These are phyloP conservation scores for Oryza australiensis DNA, from an alignment of 176 grass and related monocot genomes.

Conservation along the genomic window DNA sequence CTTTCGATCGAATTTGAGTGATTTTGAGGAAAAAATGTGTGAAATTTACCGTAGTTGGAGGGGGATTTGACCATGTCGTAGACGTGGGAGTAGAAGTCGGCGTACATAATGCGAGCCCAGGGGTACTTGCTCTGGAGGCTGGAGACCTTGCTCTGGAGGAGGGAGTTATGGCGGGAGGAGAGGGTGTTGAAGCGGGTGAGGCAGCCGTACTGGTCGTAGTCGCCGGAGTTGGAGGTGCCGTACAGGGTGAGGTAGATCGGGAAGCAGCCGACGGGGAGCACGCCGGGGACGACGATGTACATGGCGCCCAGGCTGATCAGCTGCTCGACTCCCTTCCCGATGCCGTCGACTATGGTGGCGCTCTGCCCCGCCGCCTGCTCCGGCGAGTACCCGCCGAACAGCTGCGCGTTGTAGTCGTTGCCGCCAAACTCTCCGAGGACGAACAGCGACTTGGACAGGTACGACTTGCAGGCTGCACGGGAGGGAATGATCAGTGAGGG, in stretches of 20 bases:
- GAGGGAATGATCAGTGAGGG: not conserved
- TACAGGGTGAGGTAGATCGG: conserved; percentile 78
- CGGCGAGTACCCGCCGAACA: conserved; percentile 69
- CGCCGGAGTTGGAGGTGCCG: conserved; percentile 56
- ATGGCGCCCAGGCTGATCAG: conserved; percentile 59
- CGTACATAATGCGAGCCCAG: conserved; percentile 56
- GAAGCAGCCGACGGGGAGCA: conserved; percentile 81
- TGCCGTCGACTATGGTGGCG: conserved; percentile 50
- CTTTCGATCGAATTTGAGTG: no score
- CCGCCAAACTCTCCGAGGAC: conserved; percentile 84
- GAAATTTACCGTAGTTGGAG: conserved; percentile 56
- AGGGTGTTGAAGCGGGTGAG: conserved; percentile 73
- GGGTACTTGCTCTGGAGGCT: conserved; percentile 72
- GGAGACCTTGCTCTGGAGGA: conserved; percentile 51
- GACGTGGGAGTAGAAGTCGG: conserved; percentile 78
- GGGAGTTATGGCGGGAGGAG: conserved; percentile 63
- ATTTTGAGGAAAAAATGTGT: no score
- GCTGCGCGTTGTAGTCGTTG: conserved; percentile 89
- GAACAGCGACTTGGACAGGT: conserved; percentile 72
- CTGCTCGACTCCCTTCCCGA: conserved; percentile 73
- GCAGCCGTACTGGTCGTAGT: conserved; percentile 84
- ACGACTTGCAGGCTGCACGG: conserved; percentile 63
- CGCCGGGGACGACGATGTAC: conserved; percentile 61
- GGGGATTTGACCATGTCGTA: conserved; percentile 72
- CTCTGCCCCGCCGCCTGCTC: conserved; percentile 47